phyloP scores from a whole-genome alignment of 441 rosid genomes.

The Kokia cookei region DNA sequence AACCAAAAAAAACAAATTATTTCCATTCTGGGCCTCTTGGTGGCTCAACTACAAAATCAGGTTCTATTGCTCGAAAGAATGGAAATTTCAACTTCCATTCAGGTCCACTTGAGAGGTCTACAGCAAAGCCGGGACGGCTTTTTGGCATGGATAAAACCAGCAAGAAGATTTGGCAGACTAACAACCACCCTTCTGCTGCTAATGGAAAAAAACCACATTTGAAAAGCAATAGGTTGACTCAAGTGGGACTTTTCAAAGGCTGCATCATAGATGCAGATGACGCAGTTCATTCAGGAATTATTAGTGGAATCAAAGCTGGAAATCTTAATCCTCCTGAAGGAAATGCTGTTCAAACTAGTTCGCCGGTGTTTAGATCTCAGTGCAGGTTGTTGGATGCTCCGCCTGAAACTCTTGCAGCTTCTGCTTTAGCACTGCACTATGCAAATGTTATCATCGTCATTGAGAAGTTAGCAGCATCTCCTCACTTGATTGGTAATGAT shows the following conservation, averaged over 20 bases:
- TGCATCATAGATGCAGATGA: slow-evolving; percentile 46
- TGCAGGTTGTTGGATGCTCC: slow-evolving; percentile 54
- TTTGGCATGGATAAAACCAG: slow-evolving; percentile 36
- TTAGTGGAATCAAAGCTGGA: slow-evolving; percentile 33
- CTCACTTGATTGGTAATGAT: slow-evolving; percentile 90
- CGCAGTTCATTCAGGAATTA: slow-evolving; percentile 21
- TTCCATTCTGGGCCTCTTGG: slow-evolving; percentile 85
- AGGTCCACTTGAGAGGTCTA: slow-evolving; percentile 63
- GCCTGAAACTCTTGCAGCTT: slow-evolving; percentile 76
- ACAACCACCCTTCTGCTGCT: slow-evolving; percentile 28
- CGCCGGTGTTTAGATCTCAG: slow-evolving; percentile 33
- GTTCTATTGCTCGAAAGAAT: slow-evolving; percentile 37
- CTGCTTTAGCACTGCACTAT: slow-evolving; percentile 89
- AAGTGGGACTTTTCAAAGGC: slow-evolving; percentile 87
- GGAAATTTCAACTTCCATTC: slow-evolving; percentile 53
- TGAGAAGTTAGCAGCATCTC: slow-evolving; percentile 87
- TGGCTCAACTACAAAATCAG: slow-evolving; percentile 40
- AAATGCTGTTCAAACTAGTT: slow-evolving; percentile 16
- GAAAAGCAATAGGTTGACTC: slow-evolving; percentile 53
- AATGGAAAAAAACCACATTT: slow-evolving; percentile 40
- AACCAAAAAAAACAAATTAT: slow-evolving; percentile 41
- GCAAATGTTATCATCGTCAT: slow-evolving; percentile 87
- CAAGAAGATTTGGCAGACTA: slow-evolving; percentile 55
- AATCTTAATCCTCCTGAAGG: slow-evolving; percentile 25
- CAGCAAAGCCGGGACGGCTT: slow-evolving; percentile 55